Evolutionary conservation across 257 asterid species (phyloP), one percentile per base, ranked within the genome.

Genomic region (Petunia axillaris): DNA sequence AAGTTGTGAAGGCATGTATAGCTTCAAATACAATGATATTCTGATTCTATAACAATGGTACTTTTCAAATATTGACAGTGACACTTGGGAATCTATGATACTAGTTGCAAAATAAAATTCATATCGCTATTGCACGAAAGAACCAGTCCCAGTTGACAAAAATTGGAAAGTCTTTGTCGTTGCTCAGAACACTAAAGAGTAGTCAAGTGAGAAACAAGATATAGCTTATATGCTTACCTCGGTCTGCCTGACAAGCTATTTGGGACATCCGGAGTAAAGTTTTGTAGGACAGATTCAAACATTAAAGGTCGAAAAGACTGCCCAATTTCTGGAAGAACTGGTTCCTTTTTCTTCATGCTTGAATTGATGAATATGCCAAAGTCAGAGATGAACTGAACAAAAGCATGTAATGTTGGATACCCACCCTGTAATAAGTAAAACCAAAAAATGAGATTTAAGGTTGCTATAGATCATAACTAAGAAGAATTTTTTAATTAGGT

Each of bases 371-470:
- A 85, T 81, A 85, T 62, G 83, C 92, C 91, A 80, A 91, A 91
- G 78, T 91, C 85, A 83, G 91, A 86, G 87, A 93, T 88, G 85
- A 93, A 91, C 79, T 93, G 93, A 85, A 87, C 91, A 89, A 93
- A 93, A 83, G 97, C 93, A 84, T 79, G 89, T 81, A 93, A 87
- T 57, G 97, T 88, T 65, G 97, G 97, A 86, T 88, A 90, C 70
- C 89, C 93, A 83, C 80, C 85, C 97, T 93, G 87, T 82, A 71
- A 75, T 74, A 62, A 83, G 83, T 76, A 88, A 74, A 60, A 85
- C 71, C 46, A 81, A 85, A 70, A 81, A 62, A 39, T 11, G 15
- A 50, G 44, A 44, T 40, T 67, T 64, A 60, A 37, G n/a, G 40
- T 8, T 54, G 40, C 8, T 35, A 40, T 8, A 68, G 58, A 44